Base-by-base conservation (phyloP, 192 early-diverging fungal species). In the Radiomyces spectabilis region DNA sequence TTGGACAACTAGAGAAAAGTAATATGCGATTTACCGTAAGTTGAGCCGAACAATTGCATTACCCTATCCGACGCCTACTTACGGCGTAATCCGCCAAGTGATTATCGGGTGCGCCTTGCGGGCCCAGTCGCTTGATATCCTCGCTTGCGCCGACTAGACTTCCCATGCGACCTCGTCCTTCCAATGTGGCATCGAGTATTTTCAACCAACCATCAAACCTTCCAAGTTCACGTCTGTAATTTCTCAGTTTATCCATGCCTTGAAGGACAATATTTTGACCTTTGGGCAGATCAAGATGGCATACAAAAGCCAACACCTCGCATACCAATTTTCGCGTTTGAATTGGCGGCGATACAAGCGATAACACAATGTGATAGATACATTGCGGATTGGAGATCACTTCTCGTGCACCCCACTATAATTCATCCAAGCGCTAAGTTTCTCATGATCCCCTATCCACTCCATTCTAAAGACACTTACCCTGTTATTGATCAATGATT, bases 201-300 rank as follows among this genome's bases (percentile, higher is more conserved):
- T 76, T 76, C 61, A 91, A 72, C 88, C 88, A 91, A 18, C 84
- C 84, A 67, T 87, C 85, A 61, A 88, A 91, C 19, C 79, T 63
- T 12, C 77, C 69, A 69, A 79, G 71, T 38, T 82, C 77, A 27
- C 59, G 61, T 46, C 68, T 76, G 67, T 84, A 80, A 60, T 87
- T 80, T 54, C 79, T 78, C 53, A 86, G 72, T 60, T 83, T 77
- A 45, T 91, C 88, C 61, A 91, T 57, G n/a, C 88, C 88, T 51
- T 82, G 79, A 9, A 91, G 65, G 21, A 91, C 88, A 12, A 85
- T 63, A 15, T 75, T 75, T 43, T 91, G 86, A 30, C 88, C 88
- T 8, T 68, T 80, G n/a, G 86, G 86, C 30, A 85, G 75, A 55
- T 88, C 85, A 22, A 80, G 77, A 61, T 86, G 86, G 60, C 85